These are phyloP conservation scores for Puccinia horiana DNA, from an alignment of 1,284 basidiomycete species.

Conservation along the genomic window DNA sequence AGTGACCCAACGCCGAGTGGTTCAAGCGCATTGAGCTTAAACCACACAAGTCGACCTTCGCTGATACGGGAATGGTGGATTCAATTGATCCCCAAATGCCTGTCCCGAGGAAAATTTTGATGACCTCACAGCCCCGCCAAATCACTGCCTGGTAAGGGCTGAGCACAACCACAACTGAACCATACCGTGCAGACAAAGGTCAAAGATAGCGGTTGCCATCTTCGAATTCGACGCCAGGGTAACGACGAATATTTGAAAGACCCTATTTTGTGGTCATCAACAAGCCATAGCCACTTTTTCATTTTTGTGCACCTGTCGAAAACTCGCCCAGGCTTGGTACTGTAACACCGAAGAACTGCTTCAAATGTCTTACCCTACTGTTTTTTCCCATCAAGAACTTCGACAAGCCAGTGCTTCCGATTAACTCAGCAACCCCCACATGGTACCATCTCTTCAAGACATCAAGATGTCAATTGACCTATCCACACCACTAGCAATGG, in stretches of 20 bases:
- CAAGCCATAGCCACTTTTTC: background rate
- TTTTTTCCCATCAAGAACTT: background rate
- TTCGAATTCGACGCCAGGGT: background rate
- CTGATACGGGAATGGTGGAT: background rate
- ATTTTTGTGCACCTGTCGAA: background rate
- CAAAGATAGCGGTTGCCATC: background rate
- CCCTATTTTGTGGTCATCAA: background rate
- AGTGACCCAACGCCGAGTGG: background rate
- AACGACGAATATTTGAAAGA: background rate
- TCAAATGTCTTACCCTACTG: background rate
- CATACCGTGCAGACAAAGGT: background rate
- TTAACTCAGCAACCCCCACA: background rate
- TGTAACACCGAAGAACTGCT: background rate
- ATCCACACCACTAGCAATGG: background rate
- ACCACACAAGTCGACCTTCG: background rate
- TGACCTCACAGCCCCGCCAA: background rate
- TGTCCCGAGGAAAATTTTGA: background rate
- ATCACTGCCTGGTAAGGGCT: background rate
- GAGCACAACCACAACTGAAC: background rate
- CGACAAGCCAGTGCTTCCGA: background rate
- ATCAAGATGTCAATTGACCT: slow-evolving; percentile 10
- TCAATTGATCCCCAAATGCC: background rate
- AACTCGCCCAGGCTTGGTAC: background rate
- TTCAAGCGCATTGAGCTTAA: background rate
- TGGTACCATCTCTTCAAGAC: background rate